Evolutionary conservation across 176 grass and related monocot species (phyloP).

Genomic region (Thalia dealbata): DNA sequence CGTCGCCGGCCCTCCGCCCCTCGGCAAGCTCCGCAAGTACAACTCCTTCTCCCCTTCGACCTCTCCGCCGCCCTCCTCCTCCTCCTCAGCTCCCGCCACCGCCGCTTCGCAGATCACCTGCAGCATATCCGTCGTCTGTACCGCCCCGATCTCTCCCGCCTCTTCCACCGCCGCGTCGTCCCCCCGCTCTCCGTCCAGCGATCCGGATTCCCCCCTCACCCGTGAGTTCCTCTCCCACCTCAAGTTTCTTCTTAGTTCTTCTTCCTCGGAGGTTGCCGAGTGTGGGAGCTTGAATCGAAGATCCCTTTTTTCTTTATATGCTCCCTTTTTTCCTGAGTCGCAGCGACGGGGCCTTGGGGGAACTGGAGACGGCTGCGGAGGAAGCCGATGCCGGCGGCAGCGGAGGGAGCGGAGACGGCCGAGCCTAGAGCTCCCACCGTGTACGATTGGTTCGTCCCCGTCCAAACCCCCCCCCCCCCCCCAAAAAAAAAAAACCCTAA

Average conservation of each 20-base stretch:
- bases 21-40: slow-evolving; percentile 15
- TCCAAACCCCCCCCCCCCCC: neutral
- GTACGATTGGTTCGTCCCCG: slow-evolving; percentile 10
- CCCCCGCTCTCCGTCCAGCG: neutral
- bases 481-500: neutral
- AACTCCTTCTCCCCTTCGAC: slow-evolving; percentile 5
- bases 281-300: neutral
- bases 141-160: neutral
- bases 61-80: too few relatives aligned
- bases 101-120: neutral
- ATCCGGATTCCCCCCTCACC: neutral
- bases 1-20: slow-evolving; percentile 12
- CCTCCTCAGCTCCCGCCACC: neutral
- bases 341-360: slow-evolving; percentile 2
- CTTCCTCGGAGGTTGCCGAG: neutral
- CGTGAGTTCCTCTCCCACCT: neutral
- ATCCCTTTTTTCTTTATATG: too few relatives aligned
- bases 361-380: slow-evolving; percentile 6
- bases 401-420: neutral
- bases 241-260: neutral
- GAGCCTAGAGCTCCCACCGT: slow-evolving; percentile 5
- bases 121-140: slow-evolving; percentile 2
- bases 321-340: too few relatives aligned
- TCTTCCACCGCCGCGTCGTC: neutral
- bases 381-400: neutral